Base-by-base conservation (phyloP, 2,329 filamentous ascomycete species). In the Ilyonectria mors-panacis region DNA sequence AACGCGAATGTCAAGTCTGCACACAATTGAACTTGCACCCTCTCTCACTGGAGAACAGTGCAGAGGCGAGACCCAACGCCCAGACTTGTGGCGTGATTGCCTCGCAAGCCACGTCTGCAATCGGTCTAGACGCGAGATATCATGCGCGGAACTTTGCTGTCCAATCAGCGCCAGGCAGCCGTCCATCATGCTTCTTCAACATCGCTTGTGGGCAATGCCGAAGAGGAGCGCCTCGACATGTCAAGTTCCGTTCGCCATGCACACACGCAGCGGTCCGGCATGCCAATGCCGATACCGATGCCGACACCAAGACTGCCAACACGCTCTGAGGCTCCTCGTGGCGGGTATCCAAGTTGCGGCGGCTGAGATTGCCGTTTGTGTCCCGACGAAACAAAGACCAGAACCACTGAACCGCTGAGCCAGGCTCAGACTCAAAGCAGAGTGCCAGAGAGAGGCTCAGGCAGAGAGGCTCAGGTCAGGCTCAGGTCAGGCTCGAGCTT, bases 181-280 rank as follows among this genome's bases (percentile, higher is more conserved):
- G 44, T 67, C 10, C 35, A 23, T 17, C 39, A 55, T 56, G 59
- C 63, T 65, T 70, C 69, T 70, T 67, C 65, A 75, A 64, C 59
- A 51, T 63, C 55, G 63, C 66, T 56, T 65, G 51, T 68, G 44
- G 60, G 70, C 61, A 63, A 53, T 47, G 21, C 53, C 33, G 45
- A 50, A 54, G 63, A 69, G 57, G 67, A 68, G 65, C 60, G 69
- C 48, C 63, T 72, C 70, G 68, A 69, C 74, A 75, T 65, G 67
- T 65, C 65, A 63, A 65, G 68, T 67, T 71, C 67, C 58, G 67
- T 60, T 76, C 68, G 65, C 67, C 68, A 76, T 75, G 74, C 68
- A 74, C 71, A 74, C 71, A 72, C 59, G 44, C 66, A 69, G 73
- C 74, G 68, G 74, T 69, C 65, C 70, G 74, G 70, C 68, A 76